These are phyloP conservation scores for Arabidopsis arenosa DNA, from an alignment of 345 rosid species.

Conservation along the genomic window DNA sequence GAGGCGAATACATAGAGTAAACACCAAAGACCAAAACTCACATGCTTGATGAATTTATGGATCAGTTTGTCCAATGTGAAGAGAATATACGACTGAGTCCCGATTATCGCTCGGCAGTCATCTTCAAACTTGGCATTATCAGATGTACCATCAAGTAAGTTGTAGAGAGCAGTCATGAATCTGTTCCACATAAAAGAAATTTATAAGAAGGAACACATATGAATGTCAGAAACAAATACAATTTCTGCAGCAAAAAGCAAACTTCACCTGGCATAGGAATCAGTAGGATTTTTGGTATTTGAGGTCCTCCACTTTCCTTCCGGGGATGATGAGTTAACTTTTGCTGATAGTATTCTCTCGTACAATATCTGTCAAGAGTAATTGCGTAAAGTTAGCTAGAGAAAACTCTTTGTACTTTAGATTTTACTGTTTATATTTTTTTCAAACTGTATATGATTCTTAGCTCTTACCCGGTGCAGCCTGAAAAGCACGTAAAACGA, in stretches of 20 bases:
- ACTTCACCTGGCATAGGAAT: slow-evolving; percentile 80
- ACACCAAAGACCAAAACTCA: slow-evolving; percentile 30
- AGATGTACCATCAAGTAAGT: slow-evolving; percentile 84
- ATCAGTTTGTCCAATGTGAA: slow-evolving; percentile 93
- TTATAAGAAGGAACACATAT: neutral
- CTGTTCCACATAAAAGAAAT: slow-evolving; percentile 44
- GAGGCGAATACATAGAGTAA: neutral
- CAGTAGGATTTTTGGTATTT: slow-evolving; percentile 60
- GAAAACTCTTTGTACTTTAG: slow-evolving; percentile 14
- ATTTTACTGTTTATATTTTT: neutral
- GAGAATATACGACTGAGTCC: slow-evolving; percentile 83
- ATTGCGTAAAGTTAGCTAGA: slow-evolving; percentile 2
- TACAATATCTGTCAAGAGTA: slow-evolving; percentile 65
- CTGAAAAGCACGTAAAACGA: slow-evolving; percentile 87
- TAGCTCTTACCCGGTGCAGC: slow-evolving; percentile 80
- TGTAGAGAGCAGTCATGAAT: slow-evolving; percentile 85
- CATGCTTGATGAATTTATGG: slow-evolving; percentile 85
- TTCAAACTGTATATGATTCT: neutral
- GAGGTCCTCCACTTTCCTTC: slow-evolving; percentile 86
- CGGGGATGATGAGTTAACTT: slow-evolving; percentile 77
- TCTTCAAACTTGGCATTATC: slow-evolving; percentile 91
- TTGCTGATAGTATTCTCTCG: slow-evolving; percentile 89
- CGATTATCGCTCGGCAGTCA: slow-evolving; percentile 90
- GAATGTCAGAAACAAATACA: slow-evolving; percentile 9
- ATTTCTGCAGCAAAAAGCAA: slow-evolving; percentile 5